Evolutionary conservation across 2,329 filamentous ascomycete genomes (phyloP).

Genomic region (Dactylonectria macrodidyma): DNA sequence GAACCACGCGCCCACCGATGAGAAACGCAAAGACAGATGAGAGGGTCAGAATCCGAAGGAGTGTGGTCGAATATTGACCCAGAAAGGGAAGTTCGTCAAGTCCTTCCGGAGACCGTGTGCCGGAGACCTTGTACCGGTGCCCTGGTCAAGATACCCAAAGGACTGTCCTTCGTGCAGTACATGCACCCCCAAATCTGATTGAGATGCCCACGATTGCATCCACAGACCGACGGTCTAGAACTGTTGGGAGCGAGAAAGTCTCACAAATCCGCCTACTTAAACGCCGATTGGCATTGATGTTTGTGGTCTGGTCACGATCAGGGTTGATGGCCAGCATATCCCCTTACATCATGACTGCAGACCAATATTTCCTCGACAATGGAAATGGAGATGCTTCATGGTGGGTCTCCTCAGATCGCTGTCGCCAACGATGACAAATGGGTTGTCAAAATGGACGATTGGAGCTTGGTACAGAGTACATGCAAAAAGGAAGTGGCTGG

Average conservation of each 20-base stretch:
- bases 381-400: not conserved
- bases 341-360: not conserved
- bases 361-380: not conserved
- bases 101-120: not conserved
- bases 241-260: constrained; percentile 20
- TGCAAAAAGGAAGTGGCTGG: constrained; percentile 25
- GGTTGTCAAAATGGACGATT: not conserved
- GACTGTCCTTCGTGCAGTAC: constrained; percentile 6
- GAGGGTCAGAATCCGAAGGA: constrained; percentile 17
- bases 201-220: constrained; percentile 6
- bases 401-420: constrained; percentile 5
- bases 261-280: constrained; percentile 10
- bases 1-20: constrained; percentile 32
- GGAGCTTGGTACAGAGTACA: not conserved
- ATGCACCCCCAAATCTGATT: constrained; percentile 23
- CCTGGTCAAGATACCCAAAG: constrained; percentile 17
- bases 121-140: constrained; percentile 13
- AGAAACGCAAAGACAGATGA: constrained; percentile 28
- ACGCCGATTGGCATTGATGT: constrained; percentile 6
- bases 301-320: constrained; percentile 2
- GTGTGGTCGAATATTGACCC: constrained; percentile 17
- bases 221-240: constrained; percentile 24
- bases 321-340: constrained; percentile 12
- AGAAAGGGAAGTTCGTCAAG: constrained; percentile 31
- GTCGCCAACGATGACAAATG: constrained; percentile 15